Conservation (phyloP, 176 grass and related monocot genomes). For the Puya raimondii region DNA sequence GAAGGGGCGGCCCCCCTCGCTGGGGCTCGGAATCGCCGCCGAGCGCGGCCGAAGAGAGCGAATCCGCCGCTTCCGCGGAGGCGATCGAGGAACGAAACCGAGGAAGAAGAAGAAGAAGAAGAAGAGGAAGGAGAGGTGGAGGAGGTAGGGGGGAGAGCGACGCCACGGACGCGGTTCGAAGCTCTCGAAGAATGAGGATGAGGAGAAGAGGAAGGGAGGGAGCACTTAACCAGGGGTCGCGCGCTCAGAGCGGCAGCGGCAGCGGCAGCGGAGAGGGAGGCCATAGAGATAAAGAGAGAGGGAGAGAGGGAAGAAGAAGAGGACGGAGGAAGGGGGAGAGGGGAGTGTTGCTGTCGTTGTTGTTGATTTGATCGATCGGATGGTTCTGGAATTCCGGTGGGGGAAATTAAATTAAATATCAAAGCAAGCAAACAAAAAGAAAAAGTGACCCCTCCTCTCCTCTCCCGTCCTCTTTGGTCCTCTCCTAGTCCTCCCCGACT, state of each 20-base stretch:
- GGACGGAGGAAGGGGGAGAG: no score
- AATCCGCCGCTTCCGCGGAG: background rate
- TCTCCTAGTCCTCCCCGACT: no score
- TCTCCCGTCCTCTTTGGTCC: no score
- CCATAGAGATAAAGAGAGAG: background rate
- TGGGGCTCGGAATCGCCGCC: background rate
- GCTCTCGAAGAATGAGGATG: no score
- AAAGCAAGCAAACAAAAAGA: no score
- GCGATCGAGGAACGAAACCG: background rate
- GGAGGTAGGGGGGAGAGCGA: background rate
- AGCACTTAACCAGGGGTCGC: background rate
- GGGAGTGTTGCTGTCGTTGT: no score
- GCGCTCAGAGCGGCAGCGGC: slow-evolving; percentile 29
- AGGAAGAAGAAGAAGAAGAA: slow-evolving; percentile 8
- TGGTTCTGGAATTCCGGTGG: no score
- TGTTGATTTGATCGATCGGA: no score
- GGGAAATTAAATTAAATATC: no score
- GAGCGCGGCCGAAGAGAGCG: background rate
- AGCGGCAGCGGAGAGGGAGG: slow-evolving; percentile 23
- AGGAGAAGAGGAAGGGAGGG: background rate
- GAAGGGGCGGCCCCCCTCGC: background rate
- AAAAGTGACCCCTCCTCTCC: no score
- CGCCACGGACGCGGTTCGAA: no score
- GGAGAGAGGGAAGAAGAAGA: no score
- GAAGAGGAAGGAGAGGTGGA: background rate